phyloP scores from a whole-genome alignment of 106 monocot species.

The Platanthera zijinensis region DNA sequence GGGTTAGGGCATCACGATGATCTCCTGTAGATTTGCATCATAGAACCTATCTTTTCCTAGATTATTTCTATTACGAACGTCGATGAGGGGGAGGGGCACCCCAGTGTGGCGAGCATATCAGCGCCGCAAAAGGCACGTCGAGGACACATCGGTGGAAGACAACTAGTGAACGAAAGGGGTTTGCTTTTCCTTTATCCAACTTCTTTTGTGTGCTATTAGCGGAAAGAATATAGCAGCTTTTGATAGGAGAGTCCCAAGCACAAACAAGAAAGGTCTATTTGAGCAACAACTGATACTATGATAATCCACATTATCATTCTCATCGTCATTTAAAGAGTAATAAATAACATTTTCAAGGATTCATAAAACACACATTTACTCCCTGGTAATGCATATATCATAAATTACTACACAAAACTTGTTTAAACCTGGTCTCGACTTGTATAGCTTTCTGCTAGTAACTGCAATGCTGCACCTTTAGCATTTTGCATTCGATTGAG shows the following conservation, averaged over 20 bases:
- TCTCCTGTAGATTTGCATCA: too few species aligned
- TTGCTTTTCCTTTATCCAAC: neutral
- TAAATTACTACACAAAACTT: slow-evolving; percentile 1
- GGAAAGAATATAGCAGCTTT: neutral
- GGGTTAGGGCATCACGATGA: too few species aligned
- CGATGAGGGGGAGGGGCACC: too few species aligned
- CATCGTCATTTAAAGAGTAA: neutral
- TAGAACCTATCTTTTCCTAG: too few species aligned
- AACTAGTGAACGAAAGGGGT: neutral
- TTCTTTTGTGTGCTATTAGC: neutral
- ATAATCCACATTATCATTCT: too few species aligned
- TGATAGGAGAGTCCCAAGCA: neutral
- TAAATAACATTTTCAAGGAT: neutral
- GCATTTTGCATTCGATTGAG: slow-evolving; percentile 99
- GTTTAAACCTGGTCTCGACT: slow-evolving; percentile 87
- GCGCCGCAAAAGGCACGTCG: too few species aligned
- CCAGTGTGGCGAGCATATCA: too few species aligned
- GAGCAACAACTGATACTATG: neutral
- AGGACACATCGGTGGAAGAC: too few species aligned
- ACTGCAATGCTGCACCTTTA: slow-evolving; percentile 93
- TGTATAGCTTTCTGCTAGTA: slow-evolving; percentile 96
- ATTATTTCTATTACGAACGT: too few species aligned
- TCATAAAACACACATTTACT: neutral
- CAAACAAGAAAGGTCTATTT: neutral
- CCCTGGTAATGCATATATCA: neutral